Base-by-base conservation (phyloP, 805 yeast species). In the Yamadazyma sp. region DNA sequence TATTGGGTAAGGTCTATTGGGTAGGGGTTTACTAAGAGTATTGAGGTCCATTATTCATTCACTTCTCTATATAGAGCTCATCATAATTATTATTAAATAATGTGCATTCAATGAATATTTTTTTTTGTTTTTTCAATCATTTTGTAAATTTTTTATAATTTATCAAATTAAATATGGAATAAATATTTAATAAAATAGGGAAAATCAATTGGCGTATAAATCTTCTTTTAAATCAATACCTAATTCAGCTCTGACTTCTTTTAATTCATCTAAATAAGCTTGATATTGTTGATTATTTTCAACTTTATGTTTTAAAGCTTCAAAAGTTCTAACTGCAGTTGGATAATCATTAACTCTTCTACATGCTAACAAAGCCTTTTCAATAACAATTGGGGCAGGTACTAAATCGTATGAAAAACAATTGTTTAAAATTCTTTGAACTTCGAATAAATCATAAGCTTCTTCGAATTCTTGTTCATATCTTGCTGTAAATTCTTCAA, bases 331-430 rank as follows among this genome's bases (percentile, higher is more conserved):
- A 51, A 88, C 93, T 38, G 98, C 98, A 42, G 98, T 89, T 43
- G 98, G 96, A 71, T 86, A 86, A 73, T 93, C 98, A 69, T 93
- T 87, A 50, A 93, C 98, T 72, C 98, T 86, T 81, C 98, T 89
- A 53, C 97, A 89, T 31, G 98, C 98, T 71, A 86, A 81, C 60
- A 93, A 76, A 31, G 98, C 98, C 69, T 84, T 86, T 70, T 86
- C 96, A 58, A 93, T 76, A 45, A 93, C 98, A 44, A 84, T 78
- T 49, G 98, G 98, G 20, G 98, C 91, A 50, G 98, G 98, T 38
- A 93, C 98, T 66, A 93, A 79, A 70, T 93, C 98, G 75, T 93
- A 93, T 11, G 98, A 86, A 75, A 93, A 93, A 68, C 95, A 88
- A 74, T 93, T 93, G 81, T 94, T 93, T 62, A 93, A 78, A 43